Evolutionary conservation across 306 rosid genomes (phyloP).

Genomic region (Gynostemma pentaphyllum): DNA sequence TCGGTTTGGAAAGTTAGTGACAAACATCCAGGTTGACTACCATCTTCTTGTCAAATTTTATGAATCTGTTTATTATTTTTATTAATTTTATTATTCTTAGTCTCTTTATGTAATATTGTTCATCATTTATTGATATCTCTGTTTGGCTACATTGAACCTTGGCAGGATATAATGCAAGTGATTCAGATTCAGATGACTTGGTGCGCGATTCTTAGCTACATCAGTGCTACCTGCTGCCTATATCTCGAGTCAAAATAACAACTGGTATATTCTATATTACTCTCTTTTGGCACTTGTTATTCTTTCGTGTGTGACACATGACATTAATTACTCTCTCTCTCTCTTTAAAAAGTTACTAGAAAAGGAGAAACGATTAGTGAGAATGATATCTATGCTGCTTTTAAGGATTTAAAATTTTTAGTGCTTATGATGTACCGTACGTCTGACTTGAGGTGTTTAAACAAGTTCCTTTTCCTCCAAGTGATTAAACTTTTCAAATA

Average conservation of each 20-base stretch:
- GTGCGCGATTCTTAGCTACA: constrained; percentile 40
- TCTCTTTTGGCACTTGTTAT: not conserved
- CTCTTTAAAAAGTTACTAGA: not conserved
- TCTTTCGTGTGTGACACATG: not conserved
- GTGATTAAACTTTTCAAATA: not conserved
- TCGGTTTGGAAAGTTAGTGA: constrained; percentile 87
- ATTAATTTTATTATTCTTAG: not conserved
- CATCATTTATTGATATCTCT: not conserved
- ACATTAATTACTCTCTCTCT: not conserved
- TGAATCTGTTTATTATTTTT: not conserved
- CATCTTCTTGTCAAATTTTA: not conserved
- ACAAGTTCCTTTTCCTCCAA: not conserved
- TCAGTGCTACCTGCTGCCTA: not conserved
- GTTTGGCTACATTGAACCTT: constrained; percentile 6
- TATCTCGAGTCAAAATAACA: not conserved
- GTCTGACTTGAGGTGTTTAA: not conserved
- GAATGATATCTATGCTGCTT: not conserved
- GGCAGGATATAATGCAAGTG: constrained; percentile 83
- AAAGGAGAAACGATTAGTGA: not conserved
- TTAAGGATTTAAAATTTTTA: not conserved
- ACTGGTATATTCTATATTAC: not conserved
- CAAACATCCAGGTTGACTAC: constrained; percentile 73
- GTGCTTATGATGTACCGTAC: not conserved
- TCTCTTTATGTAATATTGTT: not conserved
- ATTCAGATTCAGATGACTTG: constrained; percentile 83